Evolutionary conservation across 495 filamentous ascomycete genomes (phyloP).

Genomic region (Neurospora sp.): DNA sequence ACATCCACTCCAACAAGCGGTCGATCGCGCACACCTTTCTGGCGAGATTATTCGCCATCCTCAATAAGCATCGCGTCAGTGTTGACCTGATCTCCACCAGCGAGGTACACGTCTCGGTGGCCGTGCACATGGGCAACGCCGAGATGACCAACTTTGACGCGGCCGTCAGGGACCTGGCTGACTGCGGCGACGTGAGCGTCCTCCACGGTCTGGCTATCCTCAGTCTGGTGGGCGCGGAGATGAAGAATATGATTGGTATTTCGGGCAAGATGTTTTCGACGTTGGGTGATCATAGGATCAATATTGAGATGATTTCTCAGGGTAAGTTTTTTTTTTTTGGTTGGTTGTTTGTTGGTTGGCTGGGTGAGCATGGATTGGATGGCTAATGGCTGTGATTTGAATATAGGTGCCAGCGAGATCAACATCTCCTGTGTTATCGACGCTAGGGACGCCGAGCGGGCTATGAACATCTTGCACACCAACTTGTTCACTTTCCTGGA

Average conservation of each 20-base stretch:
- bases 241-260: conserved; percentile 91
- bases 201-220: conserved; percentile 84
- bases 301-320: conserved; percentile 97
- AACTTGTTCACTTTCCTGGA: conserved; percentile 67
- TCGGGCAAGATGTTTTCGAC: conserved; percentile 84
- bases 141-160: conserved; percentile 53
- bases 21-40: conserved; percentile 73
- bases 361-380: neutral
- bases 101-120: conserved; percentile 94
- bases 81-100: conserved; percentile 90
- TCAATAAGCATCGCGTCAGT: conserved; percentile 67
- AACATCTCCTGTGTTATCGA: conserved; percentile 98
- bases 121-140: conserved; percentile 68
- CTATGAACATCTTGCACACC: conserved; percentile 90
- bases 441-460: conserved; percentile 76
- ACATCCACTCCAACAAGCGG: conserved; percentile 88
- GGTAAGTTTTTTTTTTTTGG: conserved; percentile 42
- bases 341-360: neutral
- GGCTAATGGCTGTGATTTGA: neutral
- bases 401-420: conserved; percentile 85
- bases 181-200: conserved; percentile 77
- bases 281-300: conserved; percentile 76
- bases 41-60: conserved; percentile 75
- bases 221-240: conserved; percentile 80
- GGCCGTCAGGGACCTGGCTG: conserved; percentile 57